phyloP scores from a whole-genome alignment of 1,284 basidiomycete species.

The Lentinula novae-zelandiae region DNA sequence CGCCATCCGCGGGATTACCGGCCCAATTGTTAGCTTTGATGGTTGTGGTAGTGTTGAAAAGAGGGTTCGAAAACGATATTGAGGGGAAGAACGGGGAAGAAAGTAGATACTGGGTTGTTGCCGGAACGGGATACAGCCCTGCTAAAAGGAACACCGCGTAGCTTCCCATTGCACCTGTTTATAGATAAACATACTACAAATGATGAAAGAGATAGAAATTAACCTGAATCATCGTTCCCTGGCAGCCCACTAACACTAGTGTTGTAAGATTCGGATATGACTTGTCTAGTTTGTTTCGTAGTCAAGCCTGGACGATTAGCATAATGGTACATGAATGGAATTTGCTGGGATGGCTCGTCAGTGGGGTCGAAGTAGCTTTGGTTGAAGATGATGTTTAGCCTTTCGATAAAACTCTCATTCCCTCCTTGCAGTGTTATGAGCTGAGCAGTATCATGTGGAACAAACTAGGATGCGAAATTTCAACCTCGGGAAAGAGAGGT shows the following conservation, averaged over 20 bases:
- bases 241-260: constrained; percentile 11
- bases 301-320: constrained; percentile 51
- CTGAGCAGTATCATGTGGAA: constrained; percentile 59
- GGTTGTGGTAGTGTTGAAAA: constrained; percentile 52
- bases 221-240: constrained; percentile 14
- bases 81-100: constrained; percentile 60
- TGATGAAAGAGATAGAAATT: neutral
- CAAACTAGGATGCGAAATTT: constrained; percentile 34
- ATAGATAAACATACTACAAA: neutral
- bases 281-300: constrained; percentile 3
- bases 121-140: constrained; percentile 60
- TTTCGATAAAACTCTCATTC: constrained; percentile 42
- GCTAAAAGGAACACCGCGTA: constrained; percentile 59
- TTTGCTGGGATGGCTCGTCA: constrained; percentile 60
- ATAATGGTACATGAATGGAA: constrained; percentile 66
- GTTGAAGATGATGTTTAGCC: constrained; percentile 55
- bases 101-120: constrained; percentile 55
- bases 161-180: constrained; percentile 62
- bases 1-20: constrained; percentile 40
- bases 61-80: constrained; percentile 56
- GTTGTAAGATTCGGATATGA: constrained; percentile 10
- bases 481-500: neutral
- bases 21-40: constrained; percentile 48
- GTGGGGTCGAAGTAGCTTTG: constrained; percentile 51
- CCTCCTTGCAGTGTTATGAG: constrained; percentile 54